Base-by-base conservation (phyloP, 108 stramenopile genomes). In the Cyclotella distinguenda region DNA sequence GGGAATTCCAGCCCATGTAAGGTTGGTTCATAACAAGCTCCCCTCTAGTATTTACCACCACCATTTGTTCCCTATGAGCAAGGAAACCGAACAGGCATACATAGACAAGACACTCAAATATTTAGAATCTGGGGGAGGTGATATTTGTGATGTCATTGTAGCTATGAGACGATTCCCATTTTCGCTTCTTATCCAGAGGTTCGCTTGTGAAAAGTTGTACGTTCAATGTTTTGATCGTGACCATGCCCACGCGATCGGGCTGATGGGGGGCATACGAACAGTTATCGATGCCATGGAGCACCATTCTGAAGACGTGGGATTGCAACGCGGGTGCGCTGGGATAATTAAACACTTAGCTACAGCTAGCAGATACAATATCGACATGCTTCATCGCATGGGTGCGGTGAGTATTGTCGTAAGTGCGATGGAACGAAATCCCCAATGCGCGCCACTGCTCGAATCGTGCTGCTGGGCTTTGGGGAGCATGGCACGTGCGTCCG, bases 91-190 rank as follows among this genome's bases (percentile, higher is more conserved):
- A 30, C 45, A 49, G 30, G 72, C 63, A 21, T 49, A 52, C 26
- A 59, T 60, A 13, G 65, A 74, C 19, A 74, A 74, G 60, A 74
- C 73, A 36, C 52, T 66, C 22, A 23, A 18, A 4, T 74, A 74
- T 50, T 42, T 74, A 27, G 73, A 74, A 34, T 60, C 73, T 28
- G 73, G 73, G 13, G 56, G 73, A 16, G 73, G 73, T 7, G 73
- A 74, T 42, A 66, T 74, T 47, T 57, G 56, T 18, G 73, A 74
- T 44, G 44, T 74, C 15, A 39, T 74, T 60, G 50, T 44, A 12
- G 64, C 73, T 18, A 74, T 74, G 73, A 60, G 73, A 54, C 59
- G 73, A 25, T 74, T 74, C 39, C 73, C 73, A 19, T 74, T 74
- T 44, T 74, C 73, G 6, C 59, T 60, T 35, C 31, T 60, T 0